A percentile compares a stretch with the other conserved stretches of the same genome.
phyloP scores from a whole-genome alignment of 768 basidiomycete species.

The Mrakia blollopis region DNA sequence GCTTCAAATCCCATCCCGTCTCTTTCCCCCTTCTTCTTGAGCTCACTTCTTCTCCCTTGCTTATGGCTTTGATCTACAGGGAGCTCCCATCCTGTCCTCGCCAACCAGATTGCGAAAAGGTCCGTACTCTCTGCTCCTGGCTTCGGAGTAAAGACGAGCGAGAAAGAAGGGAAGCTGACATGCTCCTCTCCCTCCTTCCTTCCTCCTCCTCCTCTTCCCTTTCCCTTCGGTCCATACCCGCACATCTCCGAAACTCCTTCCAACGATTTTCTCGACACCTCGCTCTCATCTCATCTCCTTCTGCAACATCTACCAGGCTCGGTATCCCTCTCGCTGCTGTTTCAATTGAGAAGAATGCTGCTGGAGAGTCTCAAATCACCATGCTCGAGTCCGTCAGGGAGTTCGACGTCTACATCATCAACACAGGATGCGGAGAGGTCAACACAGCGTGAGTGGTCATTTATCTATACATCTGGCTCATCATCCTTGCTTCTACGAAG shows the following conservation, averaged over 20 bases:
- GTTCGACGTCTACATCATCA: slow-evolving; percentile 98
- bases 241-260: background rate
- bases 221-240: background rate
- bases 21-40: background rate
- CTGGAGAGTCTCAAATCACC: slow-evolving; percentile 91
- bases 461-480: slow-evolving; percentile 27
- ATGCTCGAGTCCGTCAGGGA: slow-evolving; percentile 93
- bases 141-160: background rate
- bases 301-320: slow-evolving; percentile 57
- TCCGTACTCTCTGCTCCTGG: background rate
- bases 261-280: background rate
- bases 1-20: background rate
- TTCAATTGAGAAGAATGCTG: slow-evolving; percentile 84
- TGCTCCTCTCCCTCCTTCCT: background rate
- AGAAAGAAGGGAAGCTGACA: background rate
- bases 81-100: slow-evolving; percentile 27
- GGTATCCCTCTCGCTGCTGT: slow-evolving; percentile 66
- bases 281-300: background rate
- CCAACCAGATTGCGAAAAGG: slow-evolving; percentile 29
- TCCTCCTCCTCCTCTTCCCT: background rate
- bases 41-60: background rate
- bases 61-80: slow-evolving; percentile 6
- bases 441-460: slow-evolving; percentile 29
- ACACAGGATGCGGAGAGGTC: slow-evolving; percentile 43
- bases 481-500: slow-evolving; percentile 18